phyloP scores from a whole-genome alignment of 2,329 filamentous ascomycete genomes.

The Trichoderma sp. region DNA sequence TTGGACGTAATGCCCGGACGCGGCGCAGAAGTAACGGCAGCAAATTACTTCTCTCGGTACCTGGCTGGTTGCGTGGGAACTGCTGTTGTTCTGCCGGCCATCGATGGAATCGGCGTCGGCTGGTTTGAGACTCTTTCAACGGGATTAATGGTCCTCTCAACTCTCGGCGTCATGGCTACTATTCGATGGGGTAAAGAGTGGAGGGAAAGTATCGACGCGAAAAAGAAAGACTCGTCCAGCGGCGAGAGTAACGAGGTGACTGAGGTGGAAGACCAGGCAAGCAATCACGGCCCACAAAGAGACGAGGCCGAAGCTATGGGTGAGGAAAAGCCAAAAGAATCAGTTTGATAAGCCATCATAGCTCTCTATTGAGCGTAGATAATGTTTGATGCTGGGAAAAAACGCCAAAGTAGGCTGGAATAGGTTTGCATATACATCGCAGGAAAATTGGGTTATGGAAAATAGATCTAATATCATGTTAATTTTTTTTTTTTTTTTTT shows the following conservation, averaged over 20 bases:
- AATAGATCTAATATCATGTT: not conserved
- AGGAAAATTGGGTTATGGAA: not conserved
- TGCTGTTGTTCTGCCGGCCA: constrained; percentile 72
- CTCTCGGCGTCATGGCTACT: constrained; percentile 43
- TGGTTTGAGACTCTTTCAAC: constrained; percentile 74
- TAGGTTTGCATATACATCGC: not conserved
- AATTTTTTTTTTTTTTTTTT: too few relatives aligned
- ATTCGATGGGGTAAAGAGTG: constrained; percentile 48
- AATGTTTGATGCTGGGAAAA: not conserved
- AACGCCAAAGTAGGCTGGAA: not conserved
- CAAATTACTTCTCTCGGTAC: constrained; percentile 80
- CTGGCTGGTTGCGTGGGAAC: constrained; percentile 72
- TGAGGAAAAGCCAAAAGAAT: not conserved
- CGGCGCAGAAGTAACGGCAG: constrained; percentile 74
- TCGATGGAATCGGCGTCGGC: constrained; percentile 75
- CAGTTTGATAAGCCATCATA: not conserved
- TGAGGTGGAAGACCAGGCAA: constrained; percentile 16
- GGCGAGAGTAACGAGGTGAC: constrained; percentile 23
- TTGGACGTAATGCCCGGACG: constrained; percentile 75
- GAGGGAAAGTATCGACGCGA: constrained; percentile 43
- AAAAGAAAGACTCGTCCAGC: constrained; percentile 8
- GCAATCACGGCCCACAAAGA: not conserved
- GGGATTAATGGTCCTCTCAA: constrained; percentile 44
- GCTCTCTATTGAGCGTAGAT: not conserved
- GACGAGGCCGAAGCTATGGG: not conserved